These are phyloP conservation scores for Pulveroboletus sp. DNA, from an alignment of 768 basidiomycete genomes.

Conservation along the genomic window DNA sequence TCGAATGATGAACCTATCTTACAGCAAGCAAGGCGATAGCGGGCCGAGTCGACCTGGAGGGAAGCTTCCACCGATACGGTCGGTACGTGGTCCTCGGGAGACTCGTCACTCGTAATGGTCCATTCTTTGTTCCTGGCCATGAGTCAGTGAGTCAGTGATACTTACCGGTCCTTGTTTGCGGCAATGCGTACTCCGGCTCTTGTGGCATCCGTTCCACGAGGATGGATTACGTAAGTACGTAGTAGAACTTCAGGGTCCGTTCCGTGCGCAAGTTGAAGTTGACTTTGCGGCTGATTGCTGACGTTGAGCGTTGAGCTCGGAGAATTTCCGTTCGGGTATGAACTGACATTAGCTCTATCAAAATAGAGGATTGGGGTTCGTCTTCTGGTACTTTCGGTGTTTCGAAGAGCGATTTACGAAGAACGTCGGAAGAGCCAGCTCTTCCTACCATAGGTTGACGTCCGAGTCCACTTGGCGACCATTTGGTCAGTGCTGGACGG, in stretches of 20 bases:
- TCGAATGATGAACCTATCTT: not conserved
- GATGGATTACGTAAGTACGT: constrained; percentile 10
- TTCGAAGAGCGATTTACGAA: constrained; percentile 20
- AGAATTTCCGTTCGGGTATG: constrained; percentile 6
- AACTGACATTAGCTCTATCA: constrained; percentile 14
- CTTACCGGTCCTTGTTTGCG: too few species aligned
- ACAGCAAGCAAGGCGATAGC: too few species aligned
- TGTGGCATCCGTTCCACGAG: too few species aligned
- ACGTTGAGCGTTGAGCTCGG: not conserved
- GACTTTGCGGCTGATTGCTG: too few species aligned
- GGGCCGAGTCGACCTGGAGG: not conserved
- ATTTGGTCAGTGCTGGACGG: not conserved
- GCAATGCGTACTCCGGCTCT: too few species aligned
- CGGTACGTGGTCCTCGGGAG: not conserved
- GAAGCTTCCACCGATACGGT: constrained; percentile 3
- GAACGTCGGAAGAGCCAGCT: constrained; percentile 16
- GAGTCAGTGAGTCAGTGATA: too few species aligned
- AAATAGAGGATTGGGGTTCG: constrained; percentile 14
- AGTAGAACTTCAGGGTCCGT: not conserved
- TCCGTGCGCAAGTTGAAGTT: too few species aligned
- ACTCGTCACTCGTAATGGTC: too few species aligned
- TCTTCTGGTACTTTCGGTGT: constrained; percentile 8
- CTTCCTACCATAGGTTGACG: constrained; percentile 1
- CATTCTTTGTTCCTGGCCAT: too few species aligned
- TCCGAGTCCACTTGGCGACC: constrained; percentile 11